These are phyloP conservation scores for Pestalotiopsis fici DNA, from an alignment of 2,329 filamentous ascomycete genomes.

Conservation along the genomic window DNA sequence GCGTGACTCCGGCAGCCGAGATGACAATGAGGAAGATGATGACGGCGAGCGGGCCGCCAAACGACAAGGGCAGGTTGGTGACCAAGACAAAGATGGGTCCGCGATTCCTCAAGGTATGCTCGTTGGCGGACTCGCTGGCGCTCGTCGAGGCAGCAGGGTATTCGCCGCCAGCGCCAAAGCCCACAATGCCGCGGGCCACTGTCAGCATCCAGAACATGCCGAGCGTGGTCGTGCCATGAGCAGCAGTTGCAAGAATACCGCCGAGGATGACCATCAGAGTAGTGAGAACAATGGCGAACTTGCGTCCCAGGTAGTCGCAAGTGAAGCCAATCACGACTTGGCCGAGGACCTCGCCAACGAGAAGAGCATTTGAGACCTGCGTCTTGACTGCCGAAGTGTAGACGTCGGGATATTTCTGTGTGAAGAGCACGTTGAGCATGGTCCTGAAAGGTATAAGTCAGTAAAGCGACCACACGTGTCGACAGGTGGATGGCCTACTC, in stretches of 20 bases:
- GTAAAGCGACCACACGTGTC: neutral
- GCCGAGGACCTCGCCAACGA: conserved; percentile 42
- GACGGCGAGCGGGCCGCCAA: conserved; percentile 26
- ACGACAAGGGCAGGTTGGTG: conserved; percentile 31
- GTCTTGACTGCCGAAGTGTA: conserved; percentile 36
- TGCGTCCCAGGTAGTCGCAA: conserved; percentile 46
- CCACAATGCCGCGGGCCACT: conserved; percentile 46
- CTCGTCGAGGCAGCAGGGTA: conserved; percentile 41
- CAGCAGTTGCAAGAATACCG: conserved; percentile 43
- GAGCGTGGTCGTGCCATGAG: conserved; percentile 42
- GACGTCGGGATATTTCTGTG: conserved; percentile 25
- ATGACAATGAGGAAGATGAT: conserved; percentile 48
- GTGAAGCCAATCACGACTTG: conserved; percentile 40
- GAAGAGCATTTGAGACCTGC: conserved; percentile 37
- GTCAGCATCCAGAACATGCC: conserved; percentile 57
- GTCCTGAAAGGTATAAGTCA: neutral
- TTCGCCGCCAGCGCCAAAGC: conserved; percentile 46
- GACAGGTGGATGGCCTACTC: neutral
- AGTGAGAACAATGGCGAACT: conserved; percentile 44
- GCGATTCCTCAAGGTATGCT: conserved; percentile 39
- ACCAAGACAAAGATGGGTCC: conserved; percentile 44
- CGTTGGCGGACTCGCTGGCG: conserved; percentile 49
- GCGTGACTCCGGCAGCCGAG: conserved; percentile 32
- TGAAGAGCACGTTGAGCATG: conserved; percentile 8
- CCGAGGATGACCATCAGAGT: conserved; percentile 47